Percentiles rank a stretch among this genome's conserved stretches.
Conservation (phyloP, 805 yeast genomes). For the Saccharomycopsis schoenii region DNA sequence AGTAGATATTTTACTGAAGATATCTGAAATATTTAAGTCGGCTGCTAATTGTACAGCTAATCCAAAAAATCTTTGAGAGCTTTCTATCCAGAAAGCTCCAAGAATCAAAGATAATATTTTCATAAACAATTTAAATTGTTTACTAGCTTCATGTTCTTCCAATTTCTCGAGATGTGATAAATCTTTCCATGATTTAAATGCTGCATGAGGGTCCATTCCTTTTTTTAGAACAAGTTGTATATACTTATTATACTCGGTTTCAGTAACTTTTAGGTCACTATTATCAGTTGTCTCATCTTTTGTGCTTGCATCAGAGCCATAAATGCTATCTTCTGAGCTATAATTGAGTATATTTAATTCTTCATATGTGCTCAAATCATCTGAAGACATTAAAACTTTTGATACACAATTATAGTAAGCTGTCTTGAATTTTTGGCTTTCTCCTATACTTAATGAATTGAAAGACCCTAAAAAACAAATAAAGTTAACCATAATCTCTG, state of each 20-base stretch:
- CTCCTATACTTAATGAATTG: neutral
- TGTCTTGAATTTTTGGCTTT: neutral
- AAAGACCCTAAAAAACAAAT: slow-evolving; percentile 51
- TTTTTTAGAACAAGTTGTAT: slow-evolving; percentile 6
- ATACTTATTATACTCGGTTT: slow-evolving; percentile 13
- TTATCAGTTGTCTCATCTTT: neutral
- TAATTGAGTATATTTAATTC: neutral
- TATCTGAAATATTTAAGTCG: slow-evolving; percentile 31
- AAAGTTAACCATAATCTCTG: slow-evolving; percentile 50
- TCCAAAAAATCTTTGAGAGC: slow-evolving; percentile 56
- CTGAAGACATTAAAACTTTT: neutral
- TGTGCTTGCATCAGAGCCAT: neutral
- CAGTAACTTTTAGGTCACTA: neutral
- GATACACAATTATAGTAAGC: neutral
- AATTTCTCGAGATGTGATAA: slow-evolving; percentile 30
- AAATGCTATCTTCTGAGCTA: neutral
- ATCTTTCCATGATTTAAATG: slow-evolving; percentile 23
- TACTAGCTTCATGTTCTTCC: slow-evolving; percentile 11
- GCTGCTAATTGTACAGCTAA: slow-evolving; percentile 58
- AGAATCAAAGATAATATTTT: slow-evolving; percentile 54
- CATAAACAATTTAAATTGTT: slow-evolving; percentile 24
- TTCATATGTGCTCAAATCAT: neutral
- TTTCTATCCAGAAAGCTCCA: slow-evolving; percentile 61
- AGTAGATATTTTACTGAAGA: slow-evolving; percentile 21
- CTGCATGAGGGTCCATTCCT: slow-evolving; percentile 20